Base-by-base conservation (phyloP, 768 basidiomycete species). In the Mrakia frigida region DNA sequence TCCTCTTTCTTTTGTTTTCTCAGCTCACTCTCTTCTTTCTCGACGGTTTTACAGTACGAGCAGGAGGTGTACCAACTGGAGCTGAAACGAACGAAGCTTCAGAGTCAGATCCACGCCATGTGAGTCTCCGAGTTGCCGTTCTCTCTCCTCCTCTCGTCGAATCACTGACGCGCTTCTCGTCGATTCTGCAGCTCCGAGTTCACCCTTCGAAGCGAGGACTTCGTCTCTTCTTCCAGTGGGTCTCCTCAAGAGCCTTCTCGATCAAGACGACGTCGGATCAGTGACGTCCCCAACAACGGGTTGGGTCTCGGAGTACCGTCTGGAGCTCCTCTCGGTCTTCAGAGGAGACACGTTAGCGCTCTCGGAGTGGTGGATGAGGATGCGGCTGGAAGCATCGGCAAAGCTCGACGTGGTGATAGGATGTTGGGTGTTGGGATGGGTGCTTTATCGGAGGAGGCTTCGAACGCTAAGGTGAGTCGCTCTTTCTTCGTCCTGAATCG, bases 151-250 rank as follows among this genome's bases (percentile, higher is more conserved):
- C 28, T 9, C 10, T 52, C 28, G 43, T n/a, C 16, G 7, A 59
- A 3, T 14, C 21, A 18, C 59, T 65, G 56, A 18, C 59, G 56
- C 13, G 33, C 13, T 14, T 3, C n/a, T 31, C 3, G 6, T 16
- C 59, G 46, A 21, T 4, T 33, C 6, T 63, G 81, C 28, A 78
- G 77, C 33, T 78, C 77, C 6, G 81, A 82, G 53, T 80, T 83
- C 46, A 80, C 81, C 21, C 79, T 80, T 63, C 80, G 82, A 9
- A 83, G 83, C 70, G 81, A 80, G 43, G 80, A 82, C 75, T 81
- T 81, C 63, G 79, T 83, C 6, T 81, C 80, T 0, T 82, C 81
- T 33, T 61, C 80, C 13, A 80, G 79, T 6, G 77, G 80, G 7
- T 75, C 79, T n/a, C 73, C 76, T 18, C 78, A 79, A 7, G 31